Evolutionary conservation across 108 stramenopile species (phyloP), one percentile per base, ranked within the genome.

Genomic region (Cylindrotheca closterium): DNA sequence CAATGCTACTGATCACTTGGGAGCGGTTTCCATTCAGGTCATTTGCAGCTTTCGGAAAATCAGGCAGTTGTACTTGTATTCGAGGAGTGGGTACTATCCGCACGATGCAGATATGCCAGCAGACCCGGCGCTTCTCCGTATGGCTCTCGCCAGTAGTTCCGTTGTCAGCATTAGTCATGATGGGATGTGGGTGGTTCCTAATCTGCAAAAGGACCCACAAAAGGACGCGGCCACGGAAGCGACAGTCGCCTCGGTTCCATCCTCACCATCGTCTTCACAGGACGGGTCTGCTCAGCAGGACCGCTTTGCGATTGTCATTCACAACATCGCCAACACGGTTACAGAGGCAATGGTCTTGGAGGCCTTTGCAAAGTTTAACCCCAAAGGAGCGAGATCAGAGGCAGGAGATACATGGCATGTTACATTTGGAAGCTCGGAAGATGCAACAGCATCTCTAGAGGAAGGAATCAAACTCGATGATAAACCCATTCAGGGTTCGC

Each of bases 1-100:
- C 15, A 49, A 53, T 42, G 34, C 47, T 15, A 65, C 79, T 49
- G 60, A 79, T 47, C 74, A 63, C 59, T 12, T 67, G 55, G 58
- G 71, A 62, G 63, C 79, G 64, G 59, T 79, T 62, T 77, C 85
- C 2, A 58, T 83, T 29, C 59, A 49, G 25, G 63, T 81, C 17
- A 83, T 86, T 53, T 71, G 73, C 23, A 75, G 74, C 42, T 86
- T 86, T 58, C 85, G 79, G 24, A 86, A 83, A 71, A 70, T 86
- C 15, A 63, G 60, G 55, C 65, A 78, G 57, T 73, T 83, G 54
- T 73, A 73, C 52, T 34, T 74, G 15, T 47, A 51, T 24, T 34
- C 50, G 21, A 19, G 49, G n/a, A 33, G 50, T 27, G 19, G 48
- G 3, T 26, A 27, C 30, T 48, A 52, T 5, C 19, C 29, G 31